Conservation (phyloP, 768 basidiomycete genomes). For the Collybia nuda region DNA sequence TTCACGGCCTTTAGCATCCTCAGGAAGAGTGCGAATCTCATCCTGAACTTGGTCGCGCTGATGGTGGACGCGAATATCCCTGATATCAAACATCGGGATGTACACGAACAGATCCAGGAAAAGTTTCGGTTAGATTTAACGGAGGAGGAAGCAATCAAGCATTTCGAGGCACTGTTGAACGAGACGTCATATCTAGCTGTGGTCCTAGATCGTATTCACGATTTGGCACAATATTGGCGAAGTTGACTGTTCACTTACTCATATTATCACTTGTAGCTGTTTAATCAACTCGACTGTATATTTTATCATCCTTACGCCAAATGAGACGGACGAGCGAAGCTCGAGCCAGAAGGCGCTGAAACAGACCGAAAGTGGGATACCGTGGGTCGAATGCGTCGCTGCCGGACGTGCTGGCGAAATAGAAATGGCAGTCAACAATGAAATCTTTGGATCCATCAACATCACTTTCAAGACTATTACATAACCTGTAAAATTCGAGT, state of each 20-base stretch:
- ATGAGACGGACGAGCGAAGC: too few relatives aligned
- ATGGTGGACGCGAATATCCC: constrained; percentile 99
- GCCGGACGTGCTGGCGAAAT: too few relatives aligned
- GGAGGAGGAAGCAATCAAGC: constrained; percentile 97
- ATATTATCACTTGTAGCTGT: neutral
- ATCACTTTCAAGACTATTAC: too few relatives aligned
- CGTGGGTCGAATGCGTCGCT: too few relatives aligned
- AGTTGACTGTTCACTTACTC: constrained; percentile 36
- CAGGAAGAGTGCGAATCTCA: constrained; percentile 95
- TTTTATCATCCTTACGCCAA: too few relatives aligned
- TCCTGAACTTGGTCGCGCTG: constrained; percentile 91
- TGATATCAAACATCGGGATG: constrained; percentile 91
- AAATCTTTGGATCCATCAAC: too few relatives aligned
- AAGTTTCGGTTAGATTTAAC: constrained; percentile 94
- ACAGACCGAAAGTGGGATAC: too few relatives aligned
- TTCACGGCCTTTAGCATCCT: constrained; percentile 98
- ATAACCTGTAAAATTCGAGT: too few relatives aligned
- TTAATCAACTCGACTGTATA: too few relatives aligned
- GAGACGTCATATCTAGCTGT: constrained; percentile 94
- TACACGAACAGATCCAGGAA: constrained; percentile 89
- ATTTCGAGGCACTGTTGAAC: constrained; percentile 90
- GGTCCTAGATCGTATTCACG: constrained; percentile 92
- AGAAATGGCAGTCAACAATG: too few relatives aligned
- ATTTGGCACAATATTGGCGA: constrained; percentile 87
- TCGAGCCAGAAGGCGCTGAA: too few relatives aligned